Base-by-base conservation (phyloP, 345 rosid species). In the Boechera divaricarpa region DNA sequence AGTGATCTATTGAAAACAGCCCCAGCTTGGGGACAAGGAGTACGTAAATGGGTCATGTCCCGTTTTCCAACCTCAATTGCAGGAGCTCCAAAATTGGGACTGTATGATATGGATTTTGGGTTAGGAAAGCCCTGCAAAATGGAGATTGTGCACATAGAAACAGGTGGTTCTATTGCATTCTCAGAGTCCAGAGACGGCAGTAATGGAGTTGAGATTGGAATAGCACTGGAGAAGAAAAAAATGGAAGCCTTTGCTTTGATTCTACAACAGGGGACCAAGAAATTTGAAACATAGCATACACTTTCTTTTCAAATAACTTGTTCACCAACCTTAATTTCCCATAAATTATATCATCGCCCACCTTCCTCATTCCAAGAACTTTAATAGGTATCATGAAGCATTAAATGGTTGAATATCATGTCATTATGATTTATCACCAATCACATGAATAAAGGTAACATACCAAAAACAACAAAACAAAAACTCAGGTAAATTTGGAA, bases 21-120 rank as follows among this genome's bases (percentile, higher is more conserved):
- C 9, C 45, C 73, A 24, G 44, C 26, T 6, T 82, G 76, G 57
- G 79, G 69, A 10, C 76, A 63, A 10, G 73, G 44, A 28, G 74
- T 76, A 21, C 16, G 67, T 16, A 73, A 55, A 18, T 59, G 53
- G 77, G 74, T 69, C 26, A 52, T 73, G 69, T 48, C 82, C 0
- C 78, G 76, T 28, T 75, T 26, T 31, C 16, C 66, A 21, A 45
- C 51, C 1, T 55, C 73, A 0, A 61, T 82, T 0, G 79, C 82
- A 1, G 82, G 87, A 10, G 84, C 87, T 12, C 87, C 88, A 2
- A 79, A 53, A 7, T 6, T 77, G 28, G 76, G 76, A 16, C 3
- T 77, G 1, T 77, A 63, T 2, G 76, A 77, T 13, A 36, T 70
- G 72, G 76, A 70, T 26, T 77, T 69, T 42, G 80, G 80, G 1